Conservation (phyloP, 1,139 yeast species). For the Pichia sp. region DNA sequence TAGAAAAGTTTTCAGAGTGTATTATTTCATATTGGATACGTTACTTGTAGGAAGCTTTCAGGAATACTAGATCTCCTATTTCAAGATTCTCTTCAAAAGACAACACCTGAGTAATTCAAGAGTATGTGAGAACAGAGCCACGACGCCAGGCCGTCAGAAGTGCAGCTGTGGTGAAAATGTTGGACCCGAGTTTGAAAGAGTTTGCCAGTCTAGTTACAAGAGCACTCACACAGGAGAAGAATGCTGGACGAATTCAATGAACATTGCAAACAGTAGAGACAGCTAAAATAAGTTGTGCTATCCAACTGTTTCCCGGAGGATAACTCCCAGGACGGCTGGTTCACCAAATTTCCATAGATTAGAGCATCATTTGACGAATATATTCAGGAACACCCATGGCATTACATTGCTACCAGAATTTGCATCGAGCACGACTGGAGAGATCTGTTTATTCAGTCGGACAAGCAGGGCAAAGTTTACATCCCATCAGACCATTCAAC, state of each 20-base stretch:
- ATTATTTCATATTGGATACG: not conserved
- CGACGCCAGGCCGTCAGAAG: not conserved
- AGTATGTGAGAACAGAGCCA: conserved; percentile 13
- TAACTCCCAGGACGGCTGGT: no score
- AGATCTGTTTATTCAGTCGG: no score
- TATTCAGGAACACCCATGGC: no score
- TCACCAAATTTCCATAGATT: no score
- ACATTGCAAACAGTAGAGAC: no score
- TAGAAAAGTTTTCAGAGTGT: conserved; percentile 13
- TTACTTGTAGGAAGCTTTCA: not conserved
- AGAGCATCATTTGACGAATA: no score
- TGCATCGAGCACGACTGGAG: no score
- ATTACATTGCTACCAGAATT: no score
- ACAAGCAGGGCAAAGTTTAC: no score
- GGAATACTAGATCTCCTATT: not conserved
- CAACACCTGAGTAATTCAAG: conserved; percentile 20
- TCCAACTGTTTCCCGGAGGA: no score
- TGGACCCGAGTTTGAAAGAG: not conserved
- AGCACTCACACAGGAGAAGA: not conserved
- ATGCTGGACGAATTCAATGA: not conserved
- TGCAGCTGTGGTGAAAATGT: not conserved
- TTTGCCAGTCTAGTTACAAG: not conserved
- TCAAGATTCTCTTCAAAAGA: conserved; percentile 3
- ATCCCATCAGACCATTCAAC: no score
- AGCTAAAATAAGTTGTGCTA: no score